Evolutionary conservation across 441 rosid species (phyloP).

Genomic region (Dalechampia spathulata): DNA sequence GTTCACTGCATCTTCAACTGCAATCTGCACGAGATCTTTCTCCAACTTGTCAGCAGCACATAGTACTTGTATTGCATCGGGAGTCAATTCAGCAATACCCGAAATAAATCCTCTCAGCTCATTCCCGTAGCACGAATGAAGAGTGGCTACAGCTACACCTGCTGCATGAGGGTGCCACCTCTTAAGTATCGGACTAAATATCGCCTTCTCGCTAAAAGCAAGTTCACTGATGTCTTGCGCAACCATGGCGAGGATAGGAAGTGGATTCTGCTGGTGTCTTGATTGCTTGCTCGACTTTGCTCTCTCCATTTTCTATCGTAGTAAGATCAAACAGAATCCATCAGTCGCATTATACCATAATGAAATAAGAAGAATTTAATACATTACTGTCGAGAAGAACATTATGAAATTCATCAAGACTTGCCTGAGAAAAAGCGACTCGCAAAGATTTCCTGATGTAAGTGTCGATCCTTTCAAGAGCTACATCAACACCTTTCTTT

Average conservation of each 20-base stretch:
- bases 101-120: conserved; percentile 77
- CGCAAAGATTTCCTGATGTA: conserved; percentile 86
- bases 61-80: conserved; percentile 88
- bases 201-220: conserved; percentile 69
- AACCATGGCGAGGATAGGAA: conserved; percentile 67
- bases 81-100: conserved; percentile 69
- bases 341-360: not conserved
- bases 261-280: conserved; percentile 57
- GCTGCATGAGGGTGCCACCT: conserved; percentile 99
- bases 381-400: not conserved
- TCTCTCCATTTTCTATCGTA: conserved; percentile 80
- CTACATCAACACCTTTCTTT: conserved; percentile 75
- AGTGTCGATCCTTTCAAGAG: conserved; percentile 67
- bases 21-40: conserved; percentile 96
- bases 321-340: conserved; percentile 9
- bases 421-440: conserved; percentile 91
- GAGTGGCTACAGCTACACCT: conserved; percentile 98
- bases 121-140: conserved; percentile 85
- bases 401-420: conserved; percentile 24
- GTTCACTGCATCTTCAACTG: conserved; percentile 92
- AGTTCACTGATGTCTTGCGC: conserved; percentile 84
- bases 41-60: conserved; percentile 94
- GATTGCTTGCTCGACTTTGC: conserved; percentile 83
- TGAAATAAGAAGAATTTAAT: too few relatives aligned
- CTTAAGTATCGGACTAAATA: conserved; percentile 90